phyloP scores from a whole-genome alignment of 75 land plant genomes.

The Pinus albicaulis region DNA sequence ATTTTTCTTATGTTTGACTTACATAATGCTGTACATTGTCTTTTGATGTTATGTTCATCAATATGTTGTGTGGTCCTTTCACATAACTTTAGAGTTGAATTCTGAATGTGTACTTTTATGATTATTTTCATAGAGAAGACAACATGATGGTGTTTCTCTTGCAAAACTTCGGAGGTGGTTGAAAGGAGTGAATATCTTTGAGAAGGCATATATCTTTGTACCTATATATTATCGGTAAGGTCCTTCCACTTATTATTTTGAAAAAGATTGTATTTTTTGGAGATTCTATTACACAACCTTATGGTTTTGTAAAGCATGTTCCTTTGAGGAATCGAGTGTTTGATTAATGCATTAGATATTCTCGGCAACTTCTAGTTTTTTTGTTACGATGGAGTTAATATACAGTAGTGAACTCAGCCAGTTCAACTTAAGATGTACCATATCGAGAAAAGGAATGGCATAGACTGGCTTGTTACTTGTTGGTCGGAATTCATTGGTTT shows the following conservation, averaged over 20 bases:
- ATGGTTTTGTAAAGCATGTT: not conserved
- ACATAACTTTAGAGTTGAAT: not conserved
- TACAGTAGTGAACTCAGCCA: too few species aligned
- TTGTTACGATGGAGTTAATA: too few species aligned
- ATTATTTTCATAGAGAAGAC: slow-evolving; percentile 27
- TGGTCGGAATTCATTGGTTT: too few species aligned
- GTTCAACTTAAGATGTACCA: too few species aligned
- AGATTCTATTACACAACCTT: not conserved
- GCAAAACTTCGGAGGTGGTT: slow-evolving; percentile 84
- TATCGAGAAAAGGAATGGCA: too few species aligned
- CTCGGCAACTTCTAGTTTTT: too few species aligned
- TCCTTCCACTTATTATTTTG: not conserved
- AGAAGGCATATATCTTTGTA: slow-evolving; percentile 81
- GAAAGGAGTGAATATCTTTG: slow-evolving; percentile 88
- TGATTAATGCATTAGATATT: too few species aligned
- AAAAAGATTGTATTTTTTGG: not conserved
- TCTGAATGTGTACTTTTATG: not conserved
- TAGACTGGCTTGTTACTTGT: too few species aligned
- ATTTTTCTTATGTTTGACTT: too few species aligned
- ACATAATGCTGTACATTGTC: not conserved
- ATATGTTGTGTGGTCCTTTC: not conserved
- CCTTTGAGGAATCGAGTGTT: not conserved
- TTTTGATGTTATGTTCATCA: not conserved
- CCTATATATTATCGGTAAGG: slow-evolving; percentile 85
- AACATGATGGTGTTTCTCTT: slow-evolving; percentile 36